These are phyloP conservation scores for Claviceps arundinis DNA, from an alignment of 2,329 filamentous ascomycete genomes.

Conservation along the genomic window DNA sequence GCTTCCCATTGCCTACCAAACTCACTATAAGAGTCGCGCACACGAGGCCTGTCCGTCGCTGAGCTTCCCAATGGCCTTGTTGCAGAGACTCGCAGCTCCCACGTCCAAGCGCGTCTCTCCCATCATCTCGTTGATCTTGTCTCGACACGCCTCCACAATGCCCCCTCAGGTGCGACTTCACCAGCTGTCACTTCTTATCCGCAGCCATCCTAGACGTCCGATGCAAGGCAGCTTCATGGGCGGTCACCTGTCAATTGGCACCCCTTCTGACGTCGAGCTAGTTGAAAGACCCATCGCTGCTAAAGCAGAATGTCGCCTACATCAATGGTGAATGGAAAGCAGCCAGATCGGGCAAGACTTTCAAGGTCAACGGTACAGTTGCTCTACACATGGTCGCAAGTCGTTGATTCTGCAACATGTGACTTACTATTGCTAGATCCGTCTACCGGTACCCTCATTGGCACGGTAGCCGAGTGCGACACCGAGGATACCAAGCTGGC, in stretches of 20 bases:
- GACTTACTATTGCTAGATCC: conserved; percentile 42
- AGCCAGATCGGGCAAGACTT: conserved; percentile 79
- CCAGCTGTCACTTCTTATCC: neutral
- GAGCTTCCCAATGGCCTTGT: conserved; percentile 16
- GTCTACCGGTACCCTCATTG: conserved; percentile 67
- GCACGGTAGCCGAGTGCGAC: conserved; percentile 74
- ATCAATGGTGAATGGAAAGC: conserved; percentile 88
- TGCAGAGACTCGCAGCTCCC: conserved; percentile 18
- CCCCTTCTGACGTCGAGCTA: conserved; percentile 18
- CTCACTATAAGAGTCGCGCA: neutral
- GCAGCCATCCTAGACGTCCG: no score
- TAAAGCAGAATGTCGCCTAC: conserved; percentile 72
- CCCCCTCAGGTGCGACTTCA: conserved; percentile 26
- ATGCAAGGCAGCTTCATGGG: neutral
- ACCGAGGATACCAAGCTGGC: conserved; percentile 64
- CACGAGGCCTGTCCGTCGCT: neutral
- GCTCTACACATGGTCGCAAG: neutral
- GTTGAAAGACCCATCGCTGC: conserved; percentile 67
- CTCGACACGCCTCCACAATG: conserved; percentile 33
- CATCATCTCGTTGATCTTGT: conserved; percentile 13
- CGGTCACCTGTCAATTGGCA: neutral
- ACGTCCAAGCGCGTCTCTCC: conserved; percentile 18
- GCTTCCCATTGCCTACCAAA: no score
- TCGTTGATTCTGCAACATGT: no score
- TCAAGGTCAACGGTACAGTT: conserved; percentile 59